These are phyloP conservation scores for Zygosaccharomyces sapae DNA, from an alignment of 1,139 yeast species.

Conservation along the genomic window DNA sequence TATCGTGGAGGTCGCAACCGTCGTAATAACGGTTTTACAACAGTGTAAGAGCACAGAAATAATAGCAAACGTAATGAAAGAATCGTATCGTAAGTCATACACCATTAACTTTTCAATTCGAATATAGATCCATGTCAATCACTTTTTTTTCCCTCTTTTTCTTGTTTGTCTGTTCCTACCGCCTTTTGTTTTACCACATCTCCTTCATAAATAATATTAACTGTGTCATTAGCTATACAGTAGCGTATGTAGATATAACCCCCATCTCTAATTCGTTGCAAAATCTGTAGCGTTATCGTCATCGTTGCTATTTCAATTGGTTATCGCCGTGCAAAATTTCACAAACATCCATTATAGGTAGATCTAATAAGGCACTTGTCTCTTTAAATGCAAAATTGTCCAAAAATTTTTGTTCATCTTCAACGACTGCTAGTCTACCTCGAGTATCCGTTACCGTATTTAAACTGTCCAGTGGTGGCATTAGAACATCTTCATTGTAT, in stretches of 20 bases:
- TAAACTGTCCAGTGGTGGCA: conserved; percentile 54
- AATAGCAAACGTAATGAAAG: background rate
- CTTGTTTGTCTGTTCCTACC: background rate
- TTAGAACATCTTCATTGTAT: conserved; percentile 70
- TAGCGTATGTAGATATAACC: conserved; percentile 8
- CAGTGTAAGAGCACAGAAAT: conserved; percentile 6
- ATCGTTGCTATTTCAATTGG: background rate
- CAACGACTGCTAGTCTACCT: conserved; percentile 47
- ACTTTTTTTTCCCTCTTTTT: background rate
- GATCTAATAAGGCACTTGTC: conserved; percentile 81
- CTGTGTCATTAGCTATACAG: conserved; percentile 6
- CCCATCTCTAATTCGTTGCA: background rate
- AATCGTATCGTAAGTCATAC: background rate
- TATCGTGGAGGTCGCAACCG: conserved; percentile 16
- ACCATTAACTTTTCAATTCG: background rate
- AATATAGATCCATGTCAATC: background rate
- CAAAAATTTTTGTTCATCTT: conserved; percentile 25
- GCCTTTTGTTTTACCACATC: background rate
- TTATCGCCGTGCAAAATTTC: conserved; percentile 50
- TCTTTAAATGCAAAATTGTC: conserved; percentile 47
- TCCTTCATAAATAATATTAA: background rate
- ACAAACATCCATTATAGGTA: conserved; percentile 70
- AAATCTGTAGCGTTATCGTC: background rate
- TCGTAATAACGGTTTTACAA: conserved; percentile 13
- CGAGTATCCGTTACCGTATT: conserved; percentile 66